These are phyloP conservation scores for Entomortierella beljakovae DNA, from an alignment of 192 early-diverging fungal genomes.

Conservation along the genomic window DNA sequence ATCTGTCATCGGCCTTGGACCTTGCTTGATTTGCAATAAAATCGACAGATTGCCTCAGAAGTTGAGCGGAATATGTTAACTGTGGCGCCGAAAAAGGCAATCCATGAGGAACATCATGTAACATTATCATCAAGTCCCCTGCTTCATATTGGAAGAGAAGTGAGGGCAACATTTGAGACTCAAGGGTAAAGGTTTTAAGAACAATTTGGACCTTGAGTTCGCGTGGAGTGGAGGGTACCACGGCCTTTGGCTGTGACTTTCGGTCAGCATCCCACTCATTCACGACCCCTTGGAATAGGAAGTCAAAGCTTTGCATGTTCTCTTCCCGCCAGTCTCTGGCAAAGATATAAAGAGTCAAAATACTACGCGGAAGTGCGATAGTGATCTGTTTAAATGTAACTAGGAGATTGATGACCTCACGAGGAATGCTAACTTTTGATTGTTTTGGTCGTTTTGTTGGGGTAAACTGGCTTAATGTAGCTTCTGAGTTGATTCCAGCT, in stretches of 20 bases:
- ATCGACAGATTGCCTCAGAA: slow-evolving; percentile 65
- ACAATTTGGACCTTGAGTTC: slow-evolving; percentile 74
- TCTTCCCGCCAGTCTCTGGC: slow-evolving; percentile 83
- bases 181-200: slow-evolving; percentile 64
- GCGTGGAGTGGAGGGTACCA: slow-evolving; percentile 37
- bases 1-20: slow-evolving; percentile 31
- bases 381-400: slow-evolving; percentile 59
- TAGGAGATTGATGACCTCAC: slow-evolving; percentile 61
- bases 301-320: slow-evolving; percentile 70
- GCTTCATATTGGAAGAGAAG: slow-evolving; percentile 70
- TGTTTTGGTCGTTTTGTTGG: slow-evolving; percentile 37
- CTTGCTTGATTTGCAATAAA: slow-evolving; percentile 58
- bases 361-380: slow-evolving; percentile 67
- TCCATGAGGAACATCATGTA: slow-evolving; percentile 56
- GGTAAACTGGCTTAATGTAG: slow-evolving; percentile 54
- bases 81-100: slow-evolving; percentile 46
- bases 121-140: slow-evolving; percentile 62
- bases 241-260: slow-evolving; percentile 25
- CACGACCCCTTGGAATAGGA: slow-evolving; percentile 76
- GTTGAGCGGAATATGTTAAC: slow-evolving; percentile 58
- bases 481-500: slow-evolving; percentile 55
- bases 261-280: slow-evolving; percentile 75
- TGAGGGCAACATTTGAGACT: slow-evolving; percentile 74
- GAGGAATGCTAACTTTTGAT: slow-evolving; percentile 38
- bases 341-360: slow-evolving; percentile 80